Conservation (phyloP, 2,329 filamentous ascomycete genomes). For the Trichoderma polysporum region DNA sequence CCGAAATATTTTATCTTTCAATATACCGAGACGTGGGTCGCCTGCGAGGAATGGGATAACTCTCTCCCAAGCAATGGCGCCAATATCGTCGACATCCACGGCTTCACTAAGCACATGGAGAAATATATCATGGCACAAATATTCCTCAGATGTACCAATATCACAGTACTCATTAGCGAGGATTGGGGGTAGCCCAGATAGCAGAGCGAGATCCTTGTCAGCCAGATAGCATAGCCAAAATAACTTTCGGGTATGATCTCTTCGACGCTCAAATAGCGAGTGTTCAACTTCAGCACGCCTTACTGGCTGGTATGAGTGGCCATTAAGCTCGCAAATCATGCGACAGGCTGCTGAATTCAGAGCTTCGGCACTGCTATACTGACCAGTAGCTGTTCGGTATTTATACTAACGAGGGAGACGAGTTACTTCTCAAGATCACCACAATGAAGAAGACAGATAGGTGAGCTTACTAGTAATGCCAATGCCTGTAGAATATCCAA, state of each 20-base stretch:
- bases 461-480: not conserved
- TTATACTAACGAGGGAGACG: not conserved
- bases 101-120: not conserved
- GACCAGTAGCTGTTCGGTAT: not conserved
- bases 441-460: not conserved
- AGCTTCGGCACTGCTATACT: not conserved
- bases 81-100: not conserved
- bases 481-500: not conserved
- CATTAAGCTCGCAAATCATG: not conserved
- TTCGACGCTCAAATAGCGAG: not conserved
- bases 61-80: not conserved
- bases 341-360: not conserved
- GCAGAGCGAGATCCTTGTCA: not conserved
- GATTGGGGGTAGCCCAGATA: not conserved
- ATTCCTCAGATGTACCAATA: not conserved
- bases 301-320: not conserved
- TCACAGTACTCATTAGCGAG: not conserved
- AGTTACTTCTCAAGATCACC: not conserved
- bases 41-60: not conserved
- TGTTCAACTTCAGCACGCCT: not conserved
- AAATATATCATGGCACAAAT: not conserved
- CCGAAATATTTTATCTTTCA: not conserved
- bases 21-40: not conserved
- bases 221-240: not conserved
- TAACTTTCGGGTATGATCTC: not conserved